Evolutionary conservation across 1,284 basidiomycete genomes (phyloP).

Genomic region (Taiwanofungus camphoratus): DNA sequence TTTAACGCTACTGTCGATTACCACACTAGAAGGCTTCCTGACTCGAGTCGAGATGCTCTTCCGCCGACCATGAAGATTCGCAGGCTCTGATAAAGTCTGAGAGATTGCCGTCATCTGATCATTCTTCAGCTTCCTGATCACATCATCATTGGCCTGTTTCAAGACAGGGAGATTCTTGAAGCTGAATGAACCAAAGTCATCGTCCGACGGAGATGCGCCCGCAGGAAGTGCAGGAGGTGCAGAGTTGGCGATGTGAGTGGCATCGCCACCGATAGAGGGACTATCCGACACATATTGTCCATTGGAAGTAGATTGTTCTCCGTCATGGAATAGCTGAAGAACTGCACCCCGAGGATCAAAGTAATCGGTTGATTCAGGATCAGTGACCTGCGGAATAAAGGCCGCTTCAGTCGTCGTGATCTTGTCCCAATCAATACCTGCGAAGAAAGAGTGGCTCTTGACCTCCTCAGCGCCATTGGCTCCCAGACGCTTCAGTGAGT

Average conservation of each 20-base stretch:
- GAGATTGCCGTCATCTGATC: slow-evolving; percentile 71
- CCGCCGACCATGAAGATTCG: slow-evolving; percentile 50
- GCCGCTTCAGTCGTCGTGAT: slow-evolving; percentile 86
- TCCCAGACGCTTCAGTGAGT: slow-evolving; percentile 80
- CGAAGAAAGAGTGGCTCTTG: slow-evolving; percentile 88
- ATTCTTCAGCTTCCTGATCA: slow-evolving; percentile 90
- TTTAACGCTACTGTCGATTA: slow-evolving; percentile 50
- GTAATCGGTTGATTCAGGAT: slow-evolving; percentile 98
- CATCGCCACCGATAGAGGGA: slow-evolving; percentile 27
- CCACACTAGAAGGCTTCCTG: slow-evolving; percentile 73
- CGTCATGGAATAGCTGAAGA: slow-evolving; percentile 84
- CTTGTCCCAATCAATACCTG: slow-evolving; percentile 89
- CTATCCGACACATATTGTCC: slow-evolving; percentile 44
- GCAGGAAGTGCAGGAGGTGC: slow-evolving; percentile 41
- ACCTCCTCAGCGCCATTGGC: slow-evolving; percentile 89
- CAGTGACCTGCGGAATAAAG: slow-evolving; percentile 93
- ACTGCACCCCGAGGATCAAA: slow-evolving; percentile 95
- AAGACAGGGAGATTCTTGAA: slow-evolving; percentile 97
- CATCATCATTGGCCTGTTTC: slow-evolving; percentile 98
- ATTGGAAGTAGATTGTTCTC: slow-evolving; percentile 53
- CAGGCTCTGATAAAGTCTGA: slow-evolving; percentile 67
- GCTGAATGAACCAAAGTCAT: slow-evolving; percentile 97
- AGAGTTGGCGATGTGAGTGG: slow-evolving; percentile 34
- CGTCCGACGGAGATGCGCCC: slow-evolving; percentile 50
- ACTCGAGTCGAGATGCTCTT: slow-evolving; percentile 69